These are phyloP conservation scores for Scenedesmus sp. DNA, from an alignment of 163 green algal species.

Conservation along the genomic window DNA sequence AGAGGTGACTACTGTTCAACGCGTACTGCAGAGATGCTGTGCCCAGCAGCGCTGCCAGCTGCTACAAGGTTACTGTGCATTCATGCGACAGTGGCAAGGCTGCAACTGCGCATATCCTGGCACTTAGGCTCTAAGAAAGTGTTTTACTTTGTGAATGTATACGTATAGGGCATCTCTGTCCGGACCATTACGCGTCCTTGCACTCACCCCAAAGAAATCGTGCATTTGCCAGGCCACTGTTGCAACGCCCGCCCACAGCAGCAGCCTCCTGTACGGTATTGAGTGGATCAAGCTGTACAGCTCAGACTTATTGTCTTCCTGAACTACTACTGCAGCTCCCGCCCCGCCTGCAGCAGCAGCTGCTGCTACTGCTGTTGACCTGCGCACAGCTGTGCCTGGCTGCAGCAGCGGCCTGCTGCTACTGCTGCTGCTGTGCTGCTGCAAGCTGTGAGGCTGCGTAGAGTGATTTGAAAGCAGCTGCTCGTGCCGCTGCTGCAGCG, in stretches of 20 bases:
- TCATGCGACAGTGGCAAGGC: neutral
- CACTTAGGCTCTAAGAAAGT: no score
- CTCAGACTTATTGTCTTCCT: conserved; percentile 52
- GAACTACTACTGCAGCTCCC: neutral
- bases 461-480: neutral
- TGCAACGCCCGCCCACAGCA: conserved; percentile 78
- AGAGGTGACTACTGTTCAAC: neutral
- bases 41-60: neutral
- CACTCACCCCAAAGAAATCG: conserved; percentile 91
- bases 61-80: neutral
- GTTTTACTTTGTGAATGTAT: no score
- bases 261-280: conserved; percentile 81
- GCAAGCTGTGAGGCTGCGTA: neutral
- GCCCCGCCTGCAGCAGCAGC: conserved; percentile 14
- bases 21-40: neutral
- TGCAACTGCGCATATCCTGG: neutral
- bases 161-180: no score
- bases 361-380: neutral
- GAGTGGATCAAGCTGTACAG: conserved; percentile 66
- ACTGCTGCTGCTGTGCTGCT: neutral
- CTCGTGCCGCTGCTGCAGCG: neutral
- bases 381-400: neutral
- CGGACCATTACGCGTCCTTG: no score
- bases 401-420: neutral
- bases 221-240: conserved; percentile 77